Evolutionary conservation across 2,329 filamentous ascomycete genomes (phyloP).

Genomic region (Pseudocercospora pini-densiflorae): DNA sequence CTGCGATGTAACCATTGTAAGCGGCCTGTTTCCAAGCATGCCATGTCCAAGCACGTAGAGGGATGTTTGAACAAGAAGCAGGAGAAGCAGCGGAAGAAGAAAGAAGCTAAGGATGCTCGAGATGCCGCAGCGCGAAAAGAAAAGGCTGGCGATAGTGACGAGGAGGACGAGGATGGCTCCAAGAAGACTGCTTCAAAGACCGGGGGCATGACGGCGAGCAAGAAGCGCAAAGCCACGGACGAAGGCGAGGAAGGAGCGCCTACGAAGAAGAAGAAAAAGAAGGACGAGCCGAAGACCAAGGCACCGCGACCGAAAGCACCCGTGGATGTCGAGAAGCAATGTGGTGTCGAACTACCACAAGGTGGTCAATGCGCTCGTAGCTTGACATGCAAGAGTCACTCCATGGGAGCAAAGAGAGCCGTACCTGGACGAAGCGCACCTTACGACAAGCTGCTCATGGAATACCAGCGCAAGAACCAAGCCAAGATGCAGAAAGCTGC

Average conservation of each 20-base stretch:
- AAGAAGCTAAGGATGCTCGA: constrained; percentile 65
- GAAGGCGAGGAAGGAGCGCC: constrained; percentile 73
- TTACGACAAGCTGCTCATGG: constrained; percentile 80
- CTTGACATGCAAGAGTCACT: constrained; percentile 87
- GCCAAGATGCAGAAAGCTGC: constrained; percentile 97
- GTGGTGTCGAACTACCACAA: constrained; percentile 82
- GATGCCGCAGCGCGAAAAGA: constrained; percentile 55
- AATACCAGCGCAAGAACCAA: constrained; percentile 89
- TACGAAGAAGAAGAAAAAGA: constrained; percentile 81
- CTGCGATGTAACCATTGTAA: constrained; percentile 92
- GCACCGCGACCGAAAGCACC: constrained; percentile 82
- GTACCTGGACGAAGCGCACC: constrained; percentile 84
- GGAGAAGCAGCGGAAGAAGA: constrained; percentile 63
- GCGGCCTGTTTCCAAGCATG: constrained; percentile 77
- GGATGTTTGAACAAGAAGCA: constrained; percentile 84
- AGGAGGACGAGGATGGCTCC: constrained; percentile 41
- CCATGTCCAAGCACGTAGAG: constrained; percentile 78
- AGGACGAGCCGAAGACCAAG: constrained; percentile 59
- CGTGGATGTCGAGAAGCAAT: constrained; percentile 91
- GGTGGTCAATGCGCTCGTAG: constrained; percentile 85
- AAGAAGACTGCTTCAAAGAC: constrained; percentile 38
- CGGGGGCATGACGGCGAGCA: constrained; percentile 40
- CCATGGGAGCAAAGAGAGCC: constrained; percentile 89
- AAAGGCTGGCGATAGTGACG: constrained; percentile 44
- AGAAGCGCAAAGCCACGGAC: constrained; percentile 52